phyloP scores from a whole-genome alignment of 2,329 filamentous ascomycete genomes.

The Chalaropsis thielavioides region DNA sequence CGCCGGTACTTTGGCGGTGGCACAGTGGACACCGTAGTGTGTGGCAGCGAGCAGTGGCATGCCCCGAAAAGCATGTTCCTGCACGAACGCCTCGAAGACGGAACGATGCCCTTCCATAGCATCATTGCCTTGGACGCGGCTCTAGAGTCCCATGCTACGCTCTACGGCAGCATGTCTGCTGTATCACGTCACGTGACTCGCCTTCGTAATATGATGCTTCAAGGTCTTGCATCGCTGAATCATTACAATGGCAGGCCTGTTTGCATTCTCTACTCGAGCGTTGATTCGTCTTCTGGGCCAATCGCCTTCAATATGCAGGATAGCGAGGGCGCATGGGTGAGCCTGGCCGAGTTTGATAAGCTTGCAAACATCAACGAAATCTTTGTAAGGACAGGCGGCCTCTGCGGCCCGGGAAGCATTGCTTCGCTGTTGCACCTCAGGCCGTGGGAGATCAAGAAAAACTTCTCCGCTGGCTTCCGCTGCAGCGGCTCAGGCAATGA shows the following conservation, averaged over 20 bases:
- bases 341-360: conserved; percentile 76
- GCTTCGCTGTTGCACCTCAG: conserved; percentile 57
- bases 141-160: conserved; percentile 38
- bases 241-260: conserved; percentile 56
- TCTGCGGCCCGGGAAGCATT: conserved; percentile 86
- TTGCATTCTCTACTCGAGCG: conserved; percentile 48
- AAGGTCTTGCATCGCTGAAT: conserved; percentile 41
- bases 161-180: conserved; percentile 44
- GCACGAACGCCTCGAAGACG: conserved; percentile 51
- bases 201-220: conserved; percentile 45
- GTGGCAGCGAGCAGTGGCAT: conserved; percentile 25
- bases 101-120: conserved; percentile 49
- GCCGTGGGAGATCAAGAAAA: conserved; percentile 68
- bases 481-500: conserved; percentile 68
- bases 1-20: conserved; percentile 54
- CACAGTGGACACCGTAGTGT: conserved; percentile 41
- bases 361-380: conserved; percentile 64
- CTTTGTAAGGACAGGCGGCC: conserved; percentile 71
- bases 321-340: conserved; percentile 56
- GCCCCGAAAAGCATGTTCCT: conserved; percentile 27
- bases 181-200: conserved; percentile 58
- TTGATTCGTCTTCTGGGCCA: conserved; percentile 49
- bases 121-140: conserved; percentile 49
- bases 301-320: conserved; percentile 72
- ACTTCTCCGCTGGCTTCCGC: conserved; percentile 71